These are phyloP conservation scores for Byssoonygena ceratinophila DNA, from an alignment of 2,329 filamentous ascomycete genomes.

Conservation along the genomic window DNA sequence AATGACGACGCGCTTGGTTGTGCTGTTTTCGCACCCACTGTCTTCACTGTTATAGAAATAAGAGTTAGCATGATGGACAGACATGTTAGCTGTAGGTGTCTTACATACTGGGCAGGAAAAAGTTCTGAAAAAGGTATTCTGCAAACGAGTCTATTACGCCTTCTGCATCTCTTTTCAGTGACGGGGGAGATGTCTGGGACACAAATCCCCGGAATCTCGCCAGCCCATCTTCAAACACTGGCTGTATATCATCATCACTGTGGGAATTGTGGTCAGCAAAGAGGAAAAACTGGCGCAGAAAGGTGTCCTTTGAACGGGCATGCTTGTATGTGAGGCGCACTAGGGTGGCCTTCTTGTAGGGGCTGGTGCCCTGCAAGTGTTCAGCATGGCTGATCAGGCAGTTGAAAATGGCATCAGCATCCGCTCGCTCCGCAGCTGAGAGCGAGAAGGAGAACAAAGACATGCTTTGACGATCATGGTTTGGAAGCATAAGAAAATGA, in stretches of 20 bases:
- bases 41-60: constrained; percentile 13
- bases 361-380: constrained; percentile 16
- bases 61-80: background rate
- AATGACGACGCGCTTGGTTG: constrained; percentile 11
- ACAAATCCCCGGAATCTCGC: constrained; percentile 2
- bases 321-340: constrained; percentile 19
- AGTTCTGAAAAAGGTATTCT: constrained; percentile 17
- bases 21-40: constrained; percentile 11
- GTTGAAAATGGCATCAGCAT: constrained; percentile 9
- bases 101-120: constrained; percentile 17
- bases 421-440: background rate
- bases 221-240: constrained; percentile 6
- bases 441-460: background rate
- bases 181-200: background rate
- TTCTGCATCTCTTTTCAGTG: constrained; percentile 4
- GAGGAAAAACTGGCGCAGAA: constrained; percentile 12
- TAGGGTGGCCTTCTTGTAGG: constrained; percentile 19
- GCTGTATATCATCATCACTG: constrained; percentile 4
- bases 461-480: background rate
- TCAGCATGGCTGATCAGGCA: constrained; percentile 16
- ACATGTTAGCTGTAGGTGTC: background rate
- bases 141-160: constrained; percentile 12
- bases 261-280: constrained; percentile 2
- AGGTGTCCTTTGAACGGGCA: constrained; percentile 11
- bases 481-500: background rate